Base-by-base conservation (phyloP, 1,139 yeast genomes). In the Kodamaea ohmeri region DNA sequence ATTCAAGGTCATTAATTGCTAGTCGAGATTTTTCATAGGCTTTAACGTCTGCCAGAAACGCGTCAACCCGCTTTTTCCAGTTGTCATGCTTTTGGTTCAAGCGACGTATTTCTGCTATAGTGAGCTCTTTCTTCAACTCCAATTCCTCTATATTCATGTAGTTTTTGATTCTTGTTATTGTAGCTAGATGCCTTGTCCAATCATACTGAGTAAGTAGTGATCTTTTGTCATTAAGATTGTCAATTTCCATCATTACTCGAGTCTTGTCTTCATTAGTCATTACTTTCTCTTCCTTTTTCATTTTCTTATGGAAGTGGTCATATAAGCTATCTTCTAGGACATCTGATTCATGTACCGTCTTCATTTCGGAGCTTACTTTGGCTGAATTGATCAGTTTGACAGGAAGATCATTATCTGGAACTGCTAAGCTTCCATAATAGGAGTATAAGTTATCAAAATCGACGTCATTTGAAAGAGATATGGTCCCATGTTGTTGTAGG, bases 261-360 rank as follows among this genome's bases (percentile, higher is more conserved):
- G 66, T 69, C 4, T 78, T 58, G 50, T 85, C 95, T 16, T 72
- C 65, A 43, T 73, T 74, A 25, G 76, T 69, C 76, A 82, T 77
- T 28, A 76, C 68, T 39, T 71, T 71, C 53, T 85, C 95, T 42
- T 80, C 83, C 38, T 78, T 76, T 44, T 73, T 76, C 85, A 83
- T 80, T 32, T 73, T 65, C 32, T 72, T 67, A 53, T 83, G 90
- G 49, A 78, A 81, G 0, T 63, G 49, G 2, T 53, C 54, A 50
- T 71, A 84, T 1, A 61, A 32, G 0, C 59, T 61, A 42, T 80
- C 84, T 0, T 57, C 47, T 13, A 83, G 58, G 0, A 66, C 64
- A 45, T 80, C 84, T 20, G 15, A 12, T 5, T 18, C 25, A 15
- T 15, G 26, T 6, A 17, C 18, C n/a, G 27, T 13, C 25, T 12